phyloP scores from a whole-genome alignment of 176 grass and related monocot species.

The Rhipidocladum racemiflorum region DNA sequence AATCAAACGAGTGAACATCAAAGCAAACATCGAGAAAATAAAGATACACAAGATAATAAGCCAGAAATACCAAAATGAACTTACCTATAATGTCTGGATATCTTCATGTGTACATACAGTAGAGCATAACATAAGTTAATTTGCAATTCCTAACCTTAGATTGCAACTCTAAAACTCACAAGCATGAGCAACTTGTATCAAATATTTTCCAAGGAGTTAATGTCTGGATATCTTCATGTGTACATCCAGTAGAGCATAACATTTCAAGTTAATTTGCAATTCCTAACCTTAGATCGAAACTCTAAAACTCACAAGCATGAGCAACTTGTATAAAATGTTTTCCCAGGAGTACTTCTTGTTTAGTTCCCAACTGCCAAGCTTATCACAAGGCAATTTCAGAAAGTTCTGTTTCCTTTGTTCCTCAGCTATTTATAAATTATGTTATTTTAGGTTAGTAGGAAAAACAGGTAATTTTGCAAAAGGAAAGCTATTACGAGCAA shows the following conservation, averaged over 20 bases:
- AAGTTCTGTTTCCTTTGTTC: background rate
- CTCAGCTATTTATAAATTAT: background rate
- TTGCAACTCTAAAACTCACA: background rate
- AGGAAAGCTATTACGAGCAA: background rate
- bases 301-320: background rate
- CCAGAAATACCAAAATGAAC: constrained; percentile 1
- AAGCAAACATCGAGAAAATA: background rate
- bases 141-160: background rate
- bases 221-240: background rate
- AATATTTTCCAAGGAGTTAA: too few species aligned
- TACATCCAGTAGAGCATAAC: background rate
- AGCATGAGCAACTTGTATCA: too few species aligned
- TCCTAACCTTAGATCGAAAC: background rate
- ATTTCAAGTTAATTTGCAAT: constrained; percentile 1
- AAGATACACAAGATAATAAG: background rate
- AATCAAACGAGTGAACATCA: background rate
- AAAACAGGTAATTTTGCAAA: constrained; percentile 1
- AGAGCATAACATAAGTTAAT: background rate
- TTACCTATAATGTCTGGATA: background rate
- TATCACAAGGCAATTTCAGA: background rate
- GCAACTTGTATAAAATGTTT: background rate
- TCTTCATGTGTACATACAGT: background rate
- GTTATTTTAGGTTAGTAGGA: background rate
- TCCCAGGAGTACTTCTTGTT: background rate
- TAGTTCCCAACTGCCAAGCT: background rate